Evolutionary conservation across 148 eudicot species (phyloP), one percentile per base, ranked within the genome.

Genomic region (Fagopyrum tataricum): DNA sequence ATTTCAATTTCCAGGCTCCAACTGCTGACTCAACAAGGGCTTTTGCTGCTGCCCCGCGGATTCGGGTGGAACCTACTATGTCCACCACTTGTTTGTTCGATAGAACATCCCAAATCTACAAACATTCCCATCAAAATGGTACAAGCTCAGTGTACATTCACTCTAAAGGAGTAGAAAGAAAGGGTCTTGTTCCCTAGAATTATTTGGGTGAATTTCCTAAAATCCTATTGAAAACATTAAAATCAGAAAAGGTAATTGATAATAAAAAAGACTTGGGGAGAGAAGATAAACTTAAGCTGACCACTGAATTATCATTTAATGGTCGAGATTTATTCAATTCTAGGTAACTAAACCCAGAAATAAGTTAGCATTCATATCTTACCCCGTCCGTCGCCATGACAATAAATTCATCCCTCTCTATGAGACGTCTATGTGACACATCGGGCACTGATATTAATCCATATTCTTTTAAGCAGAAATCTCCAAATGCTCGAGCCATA

Each of bases 401-500:
- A 12, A 92, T 72, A 68, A 92, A 92, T 83, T 90, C 96, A 73
- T 92, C 98, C 81, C 86, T 87, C 72, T 86, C 91, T 4, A 89
- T 83, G 15, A 92, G 83, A 62, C 82, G 81, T 59, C 89, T 83
- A 73, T 84, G 79, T 26, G 91, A 84, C 55, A 92, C 68, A 53
- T 92, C 96, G 26, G 98, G 98, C 23, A 90, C 90, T 12, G 98
- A 85, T 81, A 90, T 92, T 41, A 92, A 81, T 73, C 98, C 98
- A 76, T 73, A 92, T 75, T 90, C 96, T 74, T 92, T 92, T 59
- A 92, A 91, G 82, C 98, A 92, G 77, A 92, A 92, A 79, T 92
- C 98, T 73, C 98, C 96, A 77, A 92, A 92, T 14, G 98, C 98
- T 37, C 98, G 91, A 23, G 98, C 96, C 98, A 92, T 92, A 39